phyloP scores from a whole-genome alignment of 176 grass and related monocot species.

The Hyparrhenia diplandra region DNA sequence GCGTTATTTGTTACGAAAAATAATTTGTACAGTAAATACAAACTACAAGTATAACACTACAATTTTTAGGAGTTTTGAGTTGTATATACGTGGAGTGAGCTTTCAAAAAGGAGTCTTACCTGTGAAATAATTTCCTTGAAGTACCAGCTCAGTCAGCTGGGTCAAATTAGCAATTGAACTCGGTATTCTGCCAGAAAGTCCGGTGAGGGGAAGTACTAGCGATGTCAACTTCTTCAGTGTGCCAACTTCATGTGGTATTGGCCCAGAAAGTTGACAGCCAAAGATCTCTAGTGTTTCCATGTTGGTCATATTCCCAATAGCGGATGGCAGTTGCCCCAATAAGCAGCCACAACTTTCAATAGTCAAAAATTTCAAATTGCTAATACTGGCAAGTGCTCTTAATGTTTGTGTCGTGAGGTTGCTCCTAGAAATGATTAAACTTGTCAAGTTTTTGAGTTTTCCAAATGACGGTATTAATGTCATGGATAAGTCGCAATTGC shows the following conservation, averaged over 20 bases:
- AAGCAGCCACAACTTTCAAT: too few species aligned
- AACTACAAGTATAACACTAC: too few species aligned
- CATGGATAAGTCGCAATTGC: background rate
- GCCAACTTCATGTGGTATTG: background rate
- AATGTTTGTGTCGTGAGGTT: background rate
- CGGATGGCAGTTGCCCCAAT: too few species aligned
- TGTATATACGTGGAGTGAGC: too few species aligned
- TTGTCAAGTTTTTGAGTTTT: background rate
- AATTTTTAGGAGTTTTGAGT: too few species aligned
- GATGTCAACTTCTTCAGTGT: background rate
- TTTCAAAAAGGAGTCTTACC: too few species aligned
- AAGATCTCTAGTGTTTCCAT: background rate
- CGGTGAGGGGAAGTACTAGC: background rate
- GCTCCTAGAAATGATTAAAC: accelerated
- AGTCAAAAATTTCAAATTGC: background rate
- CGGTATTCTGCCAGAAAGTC: too few species aligned
- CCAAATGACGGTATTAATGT: background rate
- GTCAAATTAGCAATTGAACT: too few species aligned
- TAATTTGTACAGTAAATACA: too few species aligned
- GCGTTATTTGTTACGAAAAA: background rate
- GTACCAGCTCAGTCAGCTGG: too few species aligned
- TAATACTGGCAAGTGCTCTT: background rate
- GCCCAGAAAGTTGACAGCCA: background rate
- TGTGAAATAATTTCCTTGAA: too few species aligned
- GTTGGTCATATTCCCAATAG: background rate